phyloP scores from a whole-genome alignment of 176 grass and related monocot genomes.

The Oryza rufipogon region DNA sequence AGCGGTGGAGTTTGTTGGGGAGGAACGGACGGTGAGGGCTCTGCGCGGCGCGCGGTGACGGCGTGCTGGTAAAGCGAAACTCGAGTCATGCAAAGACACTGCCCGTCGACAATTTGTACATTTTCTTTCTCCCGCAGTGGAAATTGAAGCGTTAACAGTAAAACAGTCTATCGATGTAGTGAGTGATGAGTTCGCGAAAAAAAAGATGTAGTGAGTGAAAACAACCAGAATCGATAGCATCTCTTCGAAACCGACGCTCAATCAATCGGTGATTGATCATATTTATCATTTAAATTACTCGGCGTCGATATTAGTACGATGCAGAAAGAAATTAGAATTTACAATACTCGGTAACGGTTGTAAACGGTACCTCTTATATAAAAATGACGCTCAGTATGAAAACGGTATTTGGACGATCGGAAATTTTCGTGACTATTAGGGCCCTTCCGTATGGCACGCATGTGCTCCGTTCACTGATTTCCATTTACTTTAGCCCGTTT shows the following conservation, averaged over 20 bases:
- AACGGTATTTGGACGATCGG: too few species aligned
- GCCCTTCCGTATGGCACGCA: too few species aligned
- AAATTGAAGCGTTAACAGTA: background rate
- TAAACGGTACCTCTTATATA: too few species aligned
- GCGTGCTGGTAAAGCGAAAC: conserved; percentile 8
- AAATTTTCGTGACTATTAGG: too few species aligned
- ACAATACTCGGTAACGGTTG: too few species aligned
- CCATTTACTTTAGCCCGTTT: background rate
- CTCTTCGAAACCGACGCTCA: too few species aligned
- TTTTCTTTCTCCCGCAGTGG: background rate
- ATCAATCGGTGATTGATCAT: too few species aligned
- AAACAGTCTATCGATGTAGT: background rate
- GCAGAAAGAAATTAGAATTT: too few species aligned
- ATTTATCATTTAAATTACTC: too few species aligned
- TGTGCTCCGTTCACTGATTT: background rate
- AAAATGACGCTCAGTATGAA: too few species aligned
- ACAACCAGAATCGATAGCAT: too few species aligned
- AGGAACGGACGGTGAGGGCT: conserved; percentile 12
- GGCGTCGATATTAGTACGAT: too few species aligned
- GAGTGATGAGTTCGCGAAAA: background rate
- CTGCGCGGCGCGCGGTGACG: conserved; percentile 11
- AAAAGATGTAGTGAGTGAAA: background rate
- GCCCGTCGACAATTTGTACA: background rate
- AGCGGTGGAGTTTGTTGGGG: conserved; percentile 31
- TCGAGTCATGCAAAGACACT: background rate